A percentile compares a stretch with the other conserved stretches of the same genome.
Evolutionary conservation across 192 early-diverging fungal genomes (phyloP).

Genomic region (Coemansia sp.): DNA sequence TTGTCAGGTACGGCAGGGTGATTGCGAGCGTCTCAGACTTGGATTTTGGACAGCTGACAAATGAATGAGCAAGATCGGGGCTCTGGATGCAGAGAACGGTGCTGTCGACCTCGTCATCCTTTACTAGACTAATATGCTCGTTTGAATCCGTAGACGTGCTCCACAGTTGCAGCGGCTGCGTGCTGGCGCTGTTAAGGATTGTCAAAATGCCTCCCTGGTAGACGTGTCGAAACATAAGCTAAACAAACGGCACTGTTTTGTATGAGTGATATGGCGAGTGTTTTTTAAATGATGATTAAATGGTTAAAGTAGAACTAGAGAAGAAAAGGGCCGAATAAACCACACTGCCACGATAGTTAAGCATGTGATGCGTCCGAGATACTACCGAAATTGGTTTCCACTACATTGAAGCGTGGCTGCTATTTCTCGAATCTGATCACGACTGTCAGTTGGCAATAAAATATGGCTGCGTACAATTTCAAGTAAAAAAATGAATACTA

Average conservation of each 20-base stretch:
- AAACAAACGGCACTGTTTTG: too few relatives aligned
- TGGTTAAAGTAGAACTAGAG: too few relatives aligned
- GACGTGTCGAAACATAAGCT: slow-evolving; percentile 27
- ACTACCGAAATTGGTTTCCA: too few relatives aligned
- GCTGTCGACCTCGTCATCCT: slow-evolving; percentile 9
- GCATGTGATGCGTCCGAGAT: too few relatives aligned
- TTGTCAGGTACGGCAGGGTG: slow-evolving; percentile 84
- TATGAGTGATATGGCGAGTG: too few relatives aligned
- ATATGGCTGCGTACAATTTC: too few relatives aligned
- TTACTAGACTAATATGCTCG: background rate
- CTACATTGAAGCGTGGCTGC: too few relatives aligned
- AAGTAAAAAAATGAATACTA: background rate
- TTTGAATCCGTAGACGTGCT: background rate
- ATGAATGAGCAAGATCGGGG: slow-evolving; percentile 79
- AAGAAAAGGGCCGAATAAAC: too few relatives aligned
- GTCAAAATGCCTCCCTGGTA: slow-evolving; percentile 46
- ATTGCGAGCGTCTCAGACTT: slow-evolving; percentile 80
- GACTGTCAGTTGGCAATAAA: too few relatives aligned
- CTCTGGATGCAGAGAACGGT: slow-evolving; percentile 16
- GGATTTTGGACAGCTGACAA: slow-evolving; percentile 80
- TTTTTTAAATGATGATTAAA: too few relatives aligned
- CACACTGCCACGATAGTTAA: too few relatives aligned
- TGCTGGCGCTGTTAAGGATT: slow-evolving; percentile 36
- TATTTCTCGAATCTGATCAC: too few relatives aligned
- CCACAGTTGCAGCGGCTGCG: slow-evolving; percentile 42